Evolutionary conservation across 768 basidiomycete species (phyloP), one percentile per base, ranked within the genome.

Genomic region (Naganishia vishniacii): DNA sequence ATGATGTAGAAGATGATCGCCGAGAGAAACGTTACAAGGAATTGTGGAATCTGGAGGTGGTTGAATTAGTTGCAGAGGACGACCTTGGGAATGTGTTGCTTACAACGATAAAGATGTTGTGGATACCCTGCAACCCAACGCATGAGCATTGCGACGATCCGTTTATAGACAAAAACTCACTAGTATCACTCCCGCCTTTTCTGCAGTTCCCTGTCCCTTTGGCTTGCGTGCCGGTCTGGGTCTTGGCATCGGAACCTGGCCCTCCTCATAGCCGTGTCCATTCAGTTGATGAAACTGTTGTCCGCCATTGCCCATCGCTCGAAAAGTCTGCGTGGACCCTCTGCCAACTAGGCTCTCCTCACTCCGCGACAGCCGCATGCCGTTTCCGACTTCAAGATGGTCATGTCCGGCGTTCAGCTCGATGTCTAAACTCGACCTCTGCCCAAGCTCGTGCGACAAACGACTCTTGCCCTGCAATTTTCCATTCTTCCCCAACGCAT

Each of bases 101-200:
- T 42, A 70, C 65, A 64, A 97, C 94, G 66, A 98, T 81, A 77
- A 88, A 94, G 64, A 95, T 83, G 72, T 95, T 97, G 77, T 97
- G 92, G 59, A 97, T 94, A 42, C 94, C 92, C 89, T 91, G 65
- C 5, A 48, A 48, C 18, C 11, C 11, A 12, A 12, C 9, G 37
- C n/a, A 25, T 2, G 59, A 61, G 42, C n/a, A n/a, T n/a, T n/a
- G n/a, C n/a, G n/a, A n/a, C n/a, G n/a, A n/a, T n/a, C n/a, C n/a
- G n/a, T n/a, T n/a, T n/a, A n/a, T n/a, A n/a, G n/a, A 47, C 23
- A 41, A 37, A 40, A 18, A 81, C 85, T 65, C 68, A 90, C 88
- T 65, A 92, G 78, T 59, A 92, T 91, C 44, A 91, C 86, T 7
- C 93, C 93, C 0, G 91, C 89, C 75, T 91, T 91, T 7, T 87